Evolutionary conservation across 2,329 filamentous ascomycete species (phyloP), one percentile per base, ranked within the genome.

Genomic region (Penicillium capsulatum): DNA sequence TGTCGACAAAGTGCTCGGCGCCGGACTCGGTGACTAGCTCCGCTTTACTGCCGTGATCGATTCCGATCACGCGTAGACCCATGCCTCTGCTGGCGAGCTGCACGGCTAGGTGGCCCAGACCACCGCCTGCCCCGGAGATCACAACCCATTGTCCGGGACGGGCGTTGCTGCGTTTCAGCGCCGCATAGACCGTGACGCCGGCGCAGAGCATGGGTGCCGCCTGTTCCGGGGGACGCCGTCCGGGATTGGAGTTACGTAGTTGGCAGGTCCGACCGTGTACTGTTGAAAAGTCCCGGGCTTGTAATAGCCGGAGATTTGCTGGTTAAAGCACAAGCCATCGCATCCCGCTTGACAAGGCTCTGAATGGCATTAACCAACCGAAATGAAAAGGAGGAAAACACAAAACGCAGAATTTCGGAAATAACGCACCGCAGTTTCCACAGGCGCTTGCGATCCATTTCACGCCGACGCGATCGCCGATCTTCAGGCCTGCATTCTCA

Each of bases 201-300:
- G 80, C 81, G 60, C 81, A 85, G 36, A 84, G 72, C 67, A 85
- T 73, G 1, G 81, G 82, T 2, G 82, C 82, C 0, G 82, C 82
- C 16, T 71, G 69, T 35, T 76, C 80, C 7, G 76, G 79, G 29
- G 61, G 13, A 86, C 63, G 3, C 60, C 64, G 3, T 82, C 80
- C 2, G 82, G 82, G 50, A 86, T 84, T 2, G 80, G 80, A 0
- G 82, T 85, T 2, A 84, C 81, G 58, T 86, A 85, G 63, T 76
- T 74, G 3, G 81, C 81, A 7, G 79, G 78, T 0, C 73, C 75
- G 11, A 83, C 57, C 13, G 75, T 75, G 54, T 84, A 86, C 64
- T 84, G 80, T 58, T 85, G 82, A 58, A 85, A 86, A n/a, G 81
- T 86, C 26, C 82, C 82, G 0, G 81, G 81, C 0, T 75, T 79